A percentile compares a stretch with the other conserved stretches of the same genome.
Conservation (phyloP, 306 rosid genomes). For the Gastrolobium bilobum region DNA sequence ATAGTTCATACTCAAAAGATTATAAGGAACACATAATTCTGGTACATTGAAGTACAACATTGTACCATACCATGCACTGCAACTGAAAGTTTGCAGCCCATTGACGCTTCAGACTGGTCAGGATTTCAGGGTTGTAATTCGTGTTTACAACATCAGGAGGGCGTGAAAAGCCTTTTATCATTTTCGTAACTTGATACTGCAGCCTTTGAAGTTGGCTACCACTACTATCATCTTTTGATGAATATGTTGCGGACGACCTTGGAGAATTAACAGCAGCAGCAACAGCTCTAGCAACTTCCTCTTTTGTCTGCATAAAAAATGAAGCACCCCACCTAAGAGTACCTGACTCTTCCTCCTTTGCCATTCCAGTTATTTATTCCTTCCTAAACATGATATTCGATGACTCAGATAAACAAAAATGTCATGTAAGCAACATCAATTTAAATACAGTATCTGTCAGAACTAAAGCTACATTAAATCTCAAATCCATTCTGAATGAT, state of each 20-base stretch:
- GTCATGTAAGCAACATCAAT: slow-evolving; percentile 30
- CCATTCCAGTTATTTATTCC: slow-evolving; percentile 56
- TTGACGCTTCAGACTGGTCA: slow-evolving; percentile 91
- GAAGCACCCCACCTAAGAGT: slow-evolving; percentile 80
- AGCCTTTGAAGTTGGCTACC: slow-evolving; percentile 77
- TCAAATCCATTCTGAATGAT: slow-evolving; percentile 18
- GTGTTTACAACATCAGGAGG: slow-evolving; percentile 65
- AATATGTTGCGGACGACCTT: slow-evolving; percentile 64
- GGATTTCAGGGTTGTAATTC: slow-evolving; percentile 86
- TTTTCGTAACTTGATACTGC: slow-evolving; percentile 71
- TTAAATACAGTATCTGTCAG: slow-evolving; percentile 8
- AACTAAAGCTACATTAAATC: slow-evolving; percentile 21
- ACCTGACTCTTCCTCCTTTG: slow-evolving; percentile 64
- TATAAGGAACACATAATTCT: slow-evolving; percentile 20
- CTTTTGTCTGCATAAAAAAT: slow-evolving; percentile 64
- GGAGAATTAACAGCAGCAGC: slow-evolving; percentile 70
- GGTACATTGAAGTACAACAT: slow-evolving; percentile 6
- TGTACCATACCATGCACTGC: slow-evolving; percentile 59
- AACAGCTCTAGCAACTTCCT: slow-evolving; percentile 78
- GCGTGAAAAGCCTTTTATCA: slow-evolving; percentile 80
- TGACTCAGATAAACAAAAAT: slow-evolving; percentile 36
- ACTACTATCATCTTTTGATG: slow-evolving; percentile 74
- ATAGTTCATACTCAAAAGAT: slow-evolving; percentile 11
- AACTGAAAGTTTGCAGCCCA: slow-evolving; percentile 93
- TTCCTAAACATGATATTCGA: slow-evolving; percentile 37